These are phyloP conservation scores for Trichoderma sp. DNA, from an alignment of 2,329 filamentous ascomycete species.

Conservation along the genomic window DNA sequence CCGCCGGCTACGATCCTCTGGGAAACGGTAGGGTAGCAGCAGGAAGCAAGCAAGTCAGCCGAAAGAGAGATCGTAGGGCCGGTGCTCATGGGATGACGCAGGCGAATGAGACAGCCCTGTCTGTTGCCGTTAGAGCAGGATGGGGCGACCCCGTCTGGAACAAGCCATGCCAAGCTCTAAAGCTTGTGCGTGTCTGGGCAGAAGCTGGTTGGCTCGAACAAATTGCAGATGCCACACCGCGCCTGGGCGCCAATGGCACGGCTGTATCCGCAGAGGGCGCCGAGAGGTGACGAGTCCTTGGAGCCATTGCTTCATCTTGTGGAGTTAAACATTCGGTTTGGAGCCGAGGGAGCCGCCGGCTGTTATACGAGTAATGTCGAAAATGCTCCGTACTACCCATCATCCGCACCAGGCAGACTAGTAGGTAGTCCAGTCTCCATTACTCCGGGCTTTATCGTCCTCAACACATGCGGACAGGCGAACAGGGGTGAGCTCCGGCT, in stretches of 20 bases:
- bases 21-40: slow-evolving; percentile 18
- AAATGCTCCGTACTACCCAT: slow-evolving; percentile 19
- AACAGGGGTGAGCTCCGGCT: slow-evolving; percentile 1
- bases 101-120: slow-evolving; percentile 31
- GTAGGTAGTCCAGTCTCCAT: neutral
- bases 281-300: slow-evolving; percentile 39
- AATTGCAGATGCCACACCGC: slow-evolving; percentile 34
- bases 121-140: slow-evolving; percentile 33
- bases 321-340: slow-evolving; percentile 41
- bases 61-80: slow-evolving; percentile 19
- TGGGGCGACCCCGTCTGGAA: neutral
- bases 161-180: slow-evolving; percentile 28
- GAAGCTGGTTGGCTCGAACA: slow-evolving; percentile 33
- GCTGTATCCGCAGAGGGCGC: slow-evolving; percentile 40
- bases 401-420: neutral
- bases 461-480: neutral
- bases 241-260: slow-evolving; percentile 42
- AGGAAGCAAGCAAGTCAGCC: neutral
- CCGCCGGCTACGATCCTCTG: slow-evolving; percentile 33
- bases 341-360: slow-evolving; percentile 45
- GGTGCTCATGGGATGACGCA: slow-evolving; percentile 12
- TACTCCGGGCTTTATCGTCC: slow-evolving; percentile 9
- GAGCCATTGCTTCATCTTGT: slow-evolving; percentile 8
- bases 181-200: slow-evolving; percentile 30
- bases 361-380: slow-evolving; percentile 22